These are phyloP conservation scores for Metschnikowia lunata DNA, from an alignment of 805 yeast genomes.

Conservation along the genomic window DNA sequence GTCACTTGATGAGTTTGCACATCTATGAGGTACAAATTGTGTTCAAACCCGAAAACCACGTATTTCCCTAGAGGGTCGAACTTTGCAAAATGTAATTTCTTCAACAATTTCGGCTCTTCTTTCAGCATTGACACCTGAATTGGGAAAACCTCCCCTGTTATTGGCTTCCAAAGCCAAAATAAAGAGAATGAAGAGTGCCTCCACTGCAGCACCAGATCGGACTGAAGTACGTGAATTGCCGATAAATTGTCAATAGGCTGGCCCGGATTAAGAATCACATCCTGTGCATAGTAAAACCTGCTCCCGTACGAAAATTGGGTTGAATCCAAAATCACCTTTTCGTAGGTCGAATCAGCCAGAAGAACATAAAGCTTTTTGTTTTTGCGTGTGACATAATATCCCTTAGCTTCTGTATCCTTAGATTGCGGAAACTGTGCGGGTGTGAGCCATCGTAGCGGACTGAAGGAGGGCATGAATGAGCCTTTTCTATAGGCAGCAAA, in stretches of 20 bases:
- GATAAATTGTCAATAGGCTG: slow-evolving; percentile 41
- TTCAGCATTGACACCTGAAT: slow-evolving; percentile 25
- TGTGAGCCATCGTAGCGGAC: slow-evolving; percentile 26
- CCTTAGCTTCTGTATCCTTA: slow-evolving; percentile 16
- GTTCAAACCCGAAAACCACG: slow-evolving; percentile 52
- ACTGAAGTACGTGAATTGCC: slow-evolving; percentile 47
- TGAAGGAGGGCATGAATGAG: slow-evolving; percentile 1
- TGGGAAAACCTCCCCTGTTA: slow-evolving; percentile 26
- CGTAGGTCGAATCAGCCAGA: slow-evolving; percentile 26
- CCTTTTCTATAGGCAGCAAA: slow-evolving; percentile 25
- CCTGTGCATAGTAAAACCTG: slow-evolving; percentile 26
- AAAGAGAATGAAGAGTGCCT: slow-evolving; percentile 34
- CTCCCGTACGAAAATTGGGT: slow-evolving; percentile 41
- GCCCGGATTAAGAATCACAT: slow-evolving; percentile 36
- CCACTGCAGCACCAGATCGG: slow-evolving; percentile 47
- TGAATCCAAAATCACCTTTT: slow-evolving; percentile 25
- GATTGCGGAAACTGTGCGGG: slow-evolving; percentile 28
- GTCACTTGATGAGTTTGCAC: slow-evolving; percentile 19
- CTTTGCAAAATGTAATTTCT: slow-evolving; percentile 37
- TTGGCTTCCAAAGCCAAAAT: slow-evolving; percentile 35
- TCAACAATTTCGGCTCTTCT: slow-evolving; percentile 3
- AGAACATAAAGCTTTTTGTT: slow-evolving; percentile 18
- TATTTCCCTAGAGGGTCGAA: slow-evolving; percentile 61
- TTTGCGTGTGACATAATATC: slow-evolving; percentile 26
- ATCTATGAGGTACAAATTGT: slow-evolving; percentile 50